Base-by-base conservation (phyloP, 257 asterid genomes). In the Penstemon newberryi region DNA sequence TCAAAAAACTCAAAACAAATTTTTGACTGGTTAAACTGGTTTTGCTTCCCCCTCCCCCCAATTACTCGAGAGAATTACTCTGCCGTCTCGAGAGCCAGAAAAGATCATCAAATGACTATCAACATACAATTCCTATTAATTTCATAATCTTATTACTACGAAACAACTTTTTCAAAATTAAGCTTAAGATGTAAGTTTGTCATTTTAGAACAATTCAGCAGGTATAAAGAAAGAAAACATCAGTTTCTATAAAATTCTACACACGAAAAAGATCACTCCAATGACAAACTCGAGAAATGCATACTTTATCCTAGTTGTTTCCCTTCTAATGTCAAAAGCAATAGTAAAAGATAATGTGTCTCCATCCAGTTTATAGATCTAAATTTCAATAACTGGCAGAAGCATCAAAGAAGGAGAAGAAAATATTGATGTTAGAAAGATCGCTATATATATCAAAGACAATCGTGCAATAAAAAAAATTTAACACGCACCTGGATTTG, bases 401-500 rank as follows among this genome's bases (percentile, higher is more conserved):
- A 63, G 18, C 62, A 47, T 53, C 63, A 53, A 62, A 63, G 49
- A 66, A 46, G 11, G 11, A 42, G 57, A 58, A 58, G 40, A 42
- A 67, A 74, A 54, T 13, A 55, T 40, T 58, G 45, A 55, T n/a
- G 60, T 19, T 45, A 39, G 53, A 13, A 64, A 39, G 49, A 43
- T 43, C 74, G 59, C 49, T 67, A 43, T 52, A 72, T 40, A 50
- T 55, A 3, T 25, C 4, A 33, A 47, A 4, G 12, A 33, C 75
- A 66, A 65, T 83, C 99, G 95, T 79, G 99, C n/a, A 62, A 45
- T 18, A 39, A 73, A 61, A 42, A 25, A 39, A 15, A 15, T 15
- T 45, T 3, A 63, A 4, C 9, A 33, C 76, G 64, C 67, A 86
- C 99, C 96, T 79, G 99, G 94, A 87, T 87, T 91, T 40, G 99